These are phyloP conservation scores for Spergularia marina DNA, from an alignment of 148 eudicot genomes.

Conservation along the genomic window DNA sequence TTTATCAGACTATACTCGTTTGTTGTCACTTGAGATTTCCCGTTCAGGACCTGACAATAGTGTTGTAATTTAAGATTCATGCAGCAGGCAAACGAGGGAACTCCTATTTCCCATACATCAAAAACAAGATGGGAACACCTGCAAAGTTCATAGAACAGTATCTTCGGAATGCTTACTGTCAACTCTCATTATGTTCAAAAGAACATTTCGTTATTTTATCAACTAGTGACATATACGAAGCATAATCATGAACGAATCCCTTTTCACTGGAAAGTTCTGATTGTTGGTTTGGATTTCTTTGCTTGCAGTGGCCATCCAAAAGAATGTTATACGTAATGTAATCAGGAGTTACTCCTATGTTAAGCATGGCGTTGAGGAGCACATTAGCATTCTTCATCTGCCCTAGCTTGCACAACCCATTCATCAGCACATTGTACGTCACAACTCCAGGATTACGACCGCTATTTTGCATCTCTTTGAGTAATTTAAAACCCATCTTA, in stretches of 20 bases:
- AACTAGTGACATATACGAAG: conserved; percentile 54
- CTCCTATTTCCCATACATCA: no score
- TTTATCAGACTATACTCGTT: no score
- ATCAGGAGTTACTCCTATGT: conserved; percentile 66
- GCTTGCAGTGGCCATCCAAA: conserved; percentile 62
- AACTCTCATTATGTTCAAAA: conserved; percentile 24
- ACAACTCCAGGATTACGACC: conserved; percentile 51
- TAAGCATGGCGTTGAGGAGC: conserved; percentile 69
- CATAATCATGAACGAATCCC: conserved; percentile 72
- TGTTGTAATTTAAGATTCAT: no score
- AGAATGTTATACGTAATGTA: conserved; percentile 72
- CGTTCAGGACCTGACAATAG: no score
- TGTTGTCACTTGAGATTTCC: no score
- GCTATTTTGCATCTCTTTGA: conserved; percentile 56
- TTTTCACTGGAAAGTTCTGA: conserved; percentile 46
- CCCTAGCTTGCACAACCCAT: conserved; percentile 72
- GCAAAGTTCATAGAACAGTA: background rate
- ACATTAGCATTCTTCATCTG: conserved; percentile 72
- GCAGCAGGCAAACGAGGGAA: no score
- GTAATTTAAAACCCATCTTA: conserved; percentile 61
- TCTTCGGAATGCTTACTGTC: background rate
- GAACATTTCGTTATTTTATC: conserved; percentile 33
- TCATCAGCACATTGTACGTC: conserved; percentile 75
- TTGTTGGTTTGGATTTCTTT: conserved; percentile 35
- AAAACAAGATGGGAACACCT: no score